Base-by-base conservation (phyloP, 2,329 filamentous ascomycete genomes). In the Colletotrichum cuscutae region DNA sequence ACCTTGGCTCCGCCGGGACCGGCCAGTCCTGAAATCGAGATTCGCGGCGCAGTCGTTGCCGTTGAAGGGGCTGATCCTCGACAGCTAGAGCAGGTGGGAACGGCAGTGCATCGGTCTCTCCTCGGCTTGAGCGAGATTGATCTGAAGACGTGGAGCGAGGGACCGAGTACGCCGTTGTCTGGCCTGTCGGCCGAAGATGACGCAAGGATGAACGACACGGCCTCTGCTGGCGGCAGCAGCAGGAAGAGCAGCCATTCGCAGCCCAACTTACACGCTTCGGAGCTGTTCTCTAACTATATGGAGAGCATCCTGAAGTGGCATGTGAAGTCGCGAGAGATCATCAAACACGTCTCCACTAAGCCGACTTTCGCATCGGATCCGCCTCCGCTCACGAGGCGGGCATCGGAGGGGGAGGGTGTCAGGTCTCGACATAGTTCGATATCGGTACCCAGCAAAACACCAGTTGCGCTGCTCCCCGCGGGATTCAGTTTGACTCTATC, bases 401-500 rank as follows among this genome's bases (percentile, higher is more conserved):
- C 71, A 24, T 73, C 71, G 26, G 71, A 73, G 19, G 71, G 71
- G 35, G 71, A 73, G 42, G 26, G 30, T 13, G 57, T 46, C 30
- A 62, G 57, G 19, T 58, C 63, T 22, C 61, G 71, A 46, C 58
- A 62, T 24, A 59, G 19, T 13, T 59, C 62, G 30, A 54, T 68
- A n/a, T 71, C 68, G 5, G 49, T 60, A 22, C 61, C 72, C 26
- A 61, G 60, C n/a, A 81, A 80, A 73, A 79, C 92, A 1, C 94
- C 94, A 0, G 89, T 98, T 30, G 91, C 95, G 4, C 85, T 98
- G 24, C 86, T 98, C 32, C 91, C 93, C 1, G 89, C 83, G n/a
- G 90, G 93, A 26, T 98, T 95, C 82, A 94, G 95, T 74, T 89
- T 98, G 53, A 93, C 92, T 13, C 89, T 93, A 0, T 92, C 94